Evolutionary conservation across 2,329 filamentous ascomycete genomes (phyloP).

Genomic region (Zopfia rhizophila): DNA sequence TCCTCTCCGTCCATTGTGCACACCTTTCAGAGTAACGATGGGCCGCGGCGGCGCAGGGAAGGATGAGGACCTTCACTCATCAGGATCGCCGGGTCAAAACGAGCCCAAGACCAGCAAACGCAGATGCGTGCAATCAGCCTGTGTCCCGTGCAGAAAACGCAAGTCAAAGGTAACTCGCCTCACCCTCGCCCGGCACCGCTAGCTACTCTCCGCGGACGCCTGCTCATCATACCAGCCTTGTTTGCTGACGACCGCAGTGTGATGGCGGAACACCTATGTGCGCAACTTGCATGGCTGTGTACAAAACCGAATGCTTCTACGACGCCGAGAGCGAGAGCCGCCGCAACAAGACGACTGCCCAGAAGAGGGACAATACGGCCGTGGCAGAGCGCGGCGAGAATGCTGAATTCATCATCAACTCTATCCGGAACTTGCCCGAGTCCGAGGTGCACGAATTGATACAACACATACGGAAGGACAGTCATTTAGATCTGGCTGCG

Average conservation of each 20-base stretch:
- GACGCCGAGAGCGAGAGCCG: conserved; percentile 61
- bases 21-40: conserved; percentile 33
- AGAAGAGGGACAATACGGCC: conserved; percentile 43
- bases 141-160: conserved; percentile 61
- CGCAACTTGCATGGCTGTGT: conserved; percentile 63
- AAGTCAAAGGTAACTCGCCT: conserved; percentile 58
- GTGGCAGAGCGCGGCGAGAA: conserved; percentile 24
- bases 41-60: conserved; percentile 38
- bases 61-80: conserved; percentile 27
- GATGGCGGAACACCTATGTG: conserved; percentile 61
- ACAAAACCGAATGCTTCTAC: conserved; percentile 62
- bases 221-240: conserved; percentile 10
- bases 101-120: conserved; percentile 45
- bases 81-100: conserved; percentile 22
- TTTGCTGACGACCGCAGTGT: conserved; percentile 52
- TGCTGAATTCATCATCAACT: conserved; percentile 54
- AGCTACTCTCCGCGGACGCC: conserved; percentile 31
- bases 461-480: conserved; percentile 55
- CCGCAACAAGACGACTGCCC: conserved; percentile 47
- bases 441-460: conserved; percentile 55
- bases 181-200: neutral
- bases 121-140: conserved; percentile 53
- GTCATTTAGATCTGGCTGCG: conserved; percentile 50
- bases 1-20: conserved; percentile 29
- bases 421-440: conserved; percentile 57